phyloP scores from a whole-genome alignment of 2,329 filamentous ascomycete genomes.

The Colletotrichum chlorophyti region DNA sequence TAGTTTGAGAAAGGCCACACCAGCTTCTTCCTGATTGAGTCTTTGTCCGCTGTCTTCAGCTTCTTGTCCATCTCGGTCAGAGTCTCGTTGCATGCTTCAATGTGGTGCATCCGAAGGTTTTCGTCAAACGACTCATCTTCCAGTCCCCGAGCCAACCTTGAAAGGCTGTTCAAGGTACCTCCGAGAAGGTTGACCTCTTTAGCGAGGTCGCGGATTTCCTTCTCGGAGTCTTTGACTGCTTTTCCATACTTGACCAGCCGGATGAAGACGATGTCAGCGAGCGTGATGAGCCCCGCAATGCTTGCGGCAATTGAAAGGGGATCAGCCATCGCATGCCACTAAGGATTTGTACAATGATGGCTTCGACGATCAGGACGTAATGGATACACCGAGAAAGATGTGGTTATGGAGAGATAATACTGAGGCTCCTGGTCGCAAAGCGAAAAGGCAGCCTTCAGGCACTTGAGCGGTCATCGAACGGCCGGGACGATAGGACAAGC shows the following conservation, averaged over 20 bases:
- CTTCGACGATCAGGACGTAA: too few relatives aligned
- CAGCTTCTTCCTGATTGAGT: not conserved
- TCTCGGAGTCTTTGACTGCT: not conserved
- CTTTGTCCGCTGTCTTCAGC: not conserved
- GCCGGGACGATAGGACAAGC: too few relatives aligned
- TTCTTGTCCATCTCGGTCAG: not conserved
- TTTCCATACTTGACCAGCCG: not conserved
- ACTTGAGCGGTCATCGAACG: too few relatives aligned
- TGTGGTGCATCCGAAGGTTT: conserved; percentile 1
- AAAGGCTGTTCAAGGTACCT: not conserved
- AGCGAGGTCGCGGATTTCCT: not conserved
- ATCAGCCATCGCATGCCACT: too few relatives aligned
- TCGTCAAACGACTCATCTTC: not conserved
- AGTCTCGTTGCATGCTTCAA: not conserved
- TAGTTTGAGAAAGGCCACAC: not conserved
- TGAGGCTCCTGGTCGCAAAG: too few relatives aligned
- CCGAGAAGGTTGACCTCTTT: not conserved
- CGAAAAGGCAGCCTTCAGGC: too few relatives aligned
- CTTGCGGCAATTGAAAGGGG: conserved; percentile 9
- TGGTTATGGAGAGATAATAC: too few relatives aligned
- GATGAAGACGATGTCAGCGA: not conserved
- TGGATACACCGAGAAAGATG: too few relatives aligned
- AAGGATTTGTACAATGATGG: too few relatives aligned
- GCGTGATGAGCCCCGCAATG: not conserved
- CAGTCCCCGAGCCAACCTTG: not conserved